phyloP scores from a whole-genome alignment of 352 stramenopile species.

The Aphanomyces invadans region DNA sequence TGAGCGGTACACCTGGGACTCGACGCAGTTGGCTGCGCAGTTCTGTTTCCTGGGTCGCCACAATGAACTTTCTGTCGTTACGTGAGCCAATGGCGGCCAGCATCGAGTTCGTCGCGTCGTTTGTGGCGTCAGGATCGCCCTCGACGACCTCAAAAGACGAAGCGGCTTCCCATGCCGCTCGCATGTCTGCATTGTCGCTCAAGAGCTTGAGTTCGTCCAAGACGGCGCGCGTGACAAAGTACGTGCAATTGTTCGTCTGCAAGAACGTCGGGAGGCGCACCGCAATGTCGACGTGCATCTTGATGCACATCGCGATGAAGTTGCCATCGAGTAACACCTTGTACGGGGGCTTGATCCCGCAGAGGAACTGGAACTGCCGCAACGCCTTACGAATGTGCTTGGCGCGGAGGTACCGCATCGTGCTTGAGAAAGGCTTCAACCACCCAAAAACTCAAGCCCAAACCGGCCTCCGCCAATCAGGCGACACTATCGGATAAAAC shows the following conservation, averaged over 20 bases:
- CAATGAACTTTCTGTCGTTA: conserved; percentile 75
- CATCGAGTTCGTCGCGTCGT: conserved; percentile 26
- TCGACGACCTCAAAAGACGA: conserved; percentile 62
- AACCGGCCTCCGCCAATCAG: neutral
- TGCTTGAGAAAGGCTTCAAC: neutral
- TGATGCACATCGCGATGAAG: conserved; percentile 80
- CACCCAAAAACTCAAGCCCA: neutral
- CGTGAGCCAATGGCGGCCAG: conserved; percentile 37
- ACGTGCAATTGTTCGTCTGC: conserved; percentile 67
- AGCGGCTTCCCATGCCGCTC: conserved; percentile 52
- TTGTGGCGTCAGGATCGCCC: conserved; percentile 24
- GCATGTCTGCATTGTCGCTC: conserved; percentile 39
- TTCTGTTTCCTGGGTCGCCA: conserved; percentile 79
- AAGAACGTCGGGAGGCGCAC: conserved; percentile 75
- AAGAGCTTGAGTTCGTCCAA: conserved; percentile 70
- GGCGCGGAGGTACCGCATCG: conserved; percentile 71
- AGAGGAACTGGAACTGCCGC: conserved; percentile 83
- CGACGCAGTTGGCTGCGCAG: conserved; percentile 60
- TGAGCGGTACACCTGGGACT: conserved; percentile 66
- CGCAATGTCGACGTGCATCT: conserved; percentile 80
- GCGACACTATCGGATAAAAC: neutral
- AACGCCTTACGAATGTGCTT: conserved; percentile 84
- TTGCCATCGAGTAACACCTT: conserved; percentile 79
- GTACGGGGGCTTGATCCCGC: conserved; percentile 78
- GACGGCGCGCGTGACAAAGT: conserved; percentile 57